Percentiles rank a stretch among this genome's conserved stretches.
Evolutionary conservation across 2,329 filamentous ascomycete genomes (phyloP).

Genomic region (Sclerotinia spermophila): DNA sequence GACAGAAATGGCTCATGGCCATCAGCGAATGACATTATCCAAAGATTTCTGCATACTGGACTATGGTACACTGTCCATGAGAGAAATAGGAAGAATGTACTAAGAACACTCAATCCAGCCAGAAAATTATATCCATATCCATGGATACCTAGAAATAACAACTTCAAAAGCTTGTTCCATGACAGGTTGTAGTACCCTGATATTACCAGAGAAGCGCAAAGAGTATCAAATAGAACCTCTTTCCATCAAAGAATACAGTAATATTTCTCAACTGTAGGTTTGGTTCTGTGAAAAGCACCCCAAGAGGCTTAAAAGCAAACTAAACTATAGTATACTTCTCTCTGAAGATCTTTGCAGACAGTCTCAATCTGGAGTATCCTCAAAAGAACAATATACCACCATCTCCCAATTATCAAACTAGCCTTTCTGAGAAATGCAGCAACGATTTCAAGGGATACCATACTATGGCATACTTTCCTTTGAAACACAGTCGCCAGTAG

Average conservation of each 20-base stretch:
- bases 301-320: neutral
- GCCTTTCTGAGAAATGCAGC: too few species aligned
- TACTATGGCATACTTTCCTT: too few species aligned
- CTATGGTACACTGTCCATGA: too few species aligned
- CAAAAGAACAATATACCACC: neutral
- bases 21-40: neutral
- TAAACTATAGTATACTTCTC: neutral
- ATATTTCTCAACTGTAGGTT: neutral
- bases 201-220: neutral
- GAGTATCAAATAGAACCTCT: neutral
- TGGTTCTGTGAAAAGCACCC: neutral
- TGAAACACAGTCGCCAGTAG: neutral
- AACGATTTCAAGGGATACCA: neutral
- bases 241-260: neutral
- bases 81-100: neutral
- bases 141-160: neutral
- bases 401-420: too few species aligned
- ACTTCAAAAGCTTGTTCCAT: neutral
- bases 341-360: neutral
- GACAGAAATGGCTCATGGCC: neutral
- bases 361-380: neutral
- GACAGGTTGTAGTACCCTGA: neutral
- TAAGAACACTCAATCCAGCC: fast-evolving
- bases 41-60: neutral
- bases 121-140: neutral